phyloP scores from a whole-genome alignment of 2,329 filamentous ascomycete species.

The Beauveria rudraprayagi region DNA sequence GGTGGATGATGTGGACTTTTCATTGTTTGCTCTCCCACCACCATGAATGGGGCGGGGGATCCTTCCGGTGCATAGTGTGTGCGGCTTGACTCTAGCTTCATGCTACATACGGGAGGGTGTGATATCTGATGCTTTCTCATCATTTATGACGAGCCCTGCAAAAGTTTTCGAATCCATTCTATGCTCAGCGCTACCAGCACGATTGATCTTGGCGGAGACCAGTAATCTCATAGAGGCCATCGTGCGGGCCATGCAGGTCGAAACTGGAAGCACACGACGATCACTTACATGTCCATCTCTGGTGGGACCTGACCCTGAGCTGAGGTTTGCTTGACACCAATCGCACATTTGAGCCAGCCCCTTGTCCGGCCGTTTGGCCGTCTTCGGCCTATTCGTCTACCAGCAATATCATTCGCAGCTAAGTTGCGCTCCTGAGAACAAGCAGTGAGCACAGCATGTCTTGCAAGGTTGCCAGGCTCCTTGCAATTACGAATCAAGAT shows the following conservation, averaged over 20 bases:
- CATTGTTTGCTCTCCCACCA: background rate
- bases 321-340: constrained; percentile 3
- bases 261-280: constrained; percentile 8
- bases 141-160: constrained; percentile 1
- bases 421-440: background rate
- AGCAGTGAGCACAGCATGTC: background rate
- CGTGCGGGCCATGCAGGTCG: constrained; percentile 4
- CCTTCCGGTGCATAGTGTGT: background rate
- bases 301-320: constrained; percentile 6
- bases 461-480: background rate
- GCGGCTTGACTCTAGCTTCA: background rate
- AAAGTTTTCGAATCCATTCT: background rate
- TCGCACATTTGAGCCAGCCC: background rate
- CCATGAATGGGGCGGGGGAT: background rate
- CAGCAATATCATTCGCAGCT: background rate
- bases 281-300: constrained; percentile 7
- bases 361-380: constrained; percentile 1
- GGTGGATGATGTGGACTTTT: constrained; percentile 3
- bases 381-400: background rate
- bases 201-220: background rate
- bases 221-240: constrained; percentile 5
- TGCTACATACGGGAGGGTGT: background rate
- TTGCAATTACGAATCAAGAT: constrained; percentile 3
- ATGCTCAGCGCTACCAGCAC: background rate
- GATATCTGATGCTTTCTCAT: constrained; percentile 5